A percentile compares a stretch with the other conserved stretches of the same genome.
Conservation (phyloP, 208 protist species). For the Wallacemonas sp. region DNA sequence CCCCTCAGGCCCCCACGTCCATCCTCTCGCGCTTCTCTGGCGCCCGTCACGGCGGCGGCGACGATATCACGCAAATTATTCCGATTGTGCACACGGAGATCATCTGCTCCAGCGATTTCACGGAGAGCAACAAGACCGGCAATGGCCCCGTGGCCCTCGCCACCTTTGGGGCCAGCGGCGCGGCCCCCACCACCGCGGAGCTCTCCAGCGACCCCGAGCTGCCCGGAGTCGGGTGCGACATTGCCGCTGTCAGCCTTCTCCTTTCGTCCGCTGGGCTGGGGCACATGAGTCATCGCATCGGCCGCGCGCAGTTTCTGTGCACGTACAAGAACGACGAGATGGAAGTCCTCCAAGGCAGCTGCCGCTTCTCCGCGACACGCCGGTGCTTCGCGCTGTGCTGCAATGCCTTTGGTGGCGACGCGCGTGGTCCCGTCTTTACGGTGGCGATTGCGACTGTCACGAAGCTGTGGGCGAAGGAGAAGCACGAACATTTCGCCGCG, state of each 20-base stretch:
- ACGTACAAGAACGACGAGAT: conserved; percentile 61
- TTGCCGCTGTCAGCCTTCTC: conserved; percentile 45
- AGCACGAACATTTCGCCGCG: conserved; percentile 39
- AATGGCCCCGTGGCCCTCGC: neutral
- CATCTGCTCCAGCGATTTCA: no score
- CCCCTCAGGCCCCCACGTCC: neutral
- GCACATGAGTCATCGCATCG: conserved; percentile 62
- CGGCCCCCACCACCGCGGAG: conserved; percentile 15
- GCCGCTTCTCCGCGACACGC: conserved; percentile 57
- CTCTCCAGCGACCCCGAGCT: conserved; percentile 3
- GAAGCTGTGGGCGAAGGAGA: conserved; percentile 63
- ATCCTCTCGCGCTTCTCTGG: conserved; percentile 2
- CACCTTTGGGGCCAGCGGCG: neutral
- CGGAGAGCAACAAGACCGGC: conserved; percentile 16
- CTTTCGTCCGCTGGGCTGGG: conserved; percentile 60
- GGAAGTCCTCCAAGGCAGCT: conserved; percentile 69
- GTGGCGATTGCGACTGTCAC: conserved; percentile 47
- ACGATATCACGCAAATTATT: conserved; percentile 12
- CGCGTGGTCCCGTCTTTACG: conserved; percentile 62
- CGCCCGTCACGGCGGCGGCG: no score
- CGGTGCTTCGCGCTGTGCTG: conserved; percentile 68
- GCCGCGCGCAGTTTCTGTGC: conserved; percentile 63
- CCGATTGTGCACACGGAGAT: no score
- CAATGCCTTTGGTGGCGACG: conserved; percentile 40
- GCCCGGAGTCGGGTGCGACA: conserved; percentile 33